A percentile compares a stretch with the other conserved stretches of the same genome.
Conservation (phyloP, 176 grass and related monocot genomes). For the Carex cristatella region DNA sequence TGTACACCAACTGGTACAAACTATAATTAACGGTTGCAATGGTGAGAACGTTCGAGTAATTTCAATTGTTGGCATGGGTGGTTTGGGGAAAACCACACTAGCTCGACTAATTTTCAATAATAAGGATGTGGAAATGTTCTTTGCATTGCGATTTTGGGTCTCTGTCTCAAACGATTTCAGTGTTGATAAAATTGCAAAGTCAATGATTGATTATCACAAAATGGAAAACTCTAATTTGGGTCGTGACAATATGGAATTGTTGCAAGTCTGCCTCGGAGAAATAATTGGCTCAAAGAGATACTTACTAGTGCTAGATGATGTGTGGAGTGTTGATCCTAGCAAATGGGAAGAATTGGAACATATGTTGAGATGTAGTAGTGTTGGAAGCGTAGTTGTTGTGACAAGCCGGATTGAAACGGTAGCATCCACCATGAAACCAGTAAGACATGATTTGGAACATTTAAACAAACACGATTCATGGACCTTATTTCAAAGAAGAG, state of each 20-base stretch:
- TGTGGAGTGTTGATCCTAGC: neutral
- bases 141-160: slow-evolving; percentile 14
- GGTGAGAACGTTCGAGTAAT: too few relatives aligned
- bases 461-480: neutral
- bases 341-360: slow-evolving; percentile 30
- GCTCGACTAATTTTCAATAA: neutral
- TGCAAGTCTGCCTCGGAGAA: neutral
- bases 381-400: slow-evolving; percentile 20
- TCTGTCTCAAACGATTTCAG: slow-evolving; percentile 29
- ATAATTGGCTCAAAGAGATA: neutral
- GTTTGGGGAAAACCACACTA: slow-evolving; percentile 25
- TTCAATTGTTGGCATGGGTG: too few relatives aligned
- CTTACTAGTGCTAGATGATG: neutral
- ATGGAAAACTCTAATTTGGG: neutral
- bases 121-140: too few relatives aligned
- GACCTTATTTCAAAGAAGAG: slow-evolving; percentile 25
- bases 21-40: too few relatives aligned
- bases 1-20: too few relatives aligned
- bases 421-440: neutral
- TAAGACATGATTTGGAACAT: neutral
- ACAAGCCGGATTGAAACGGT: neutral
- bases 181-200: neutral
- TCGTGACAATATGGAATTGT: neutral
- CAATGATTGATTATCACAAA: neutral
- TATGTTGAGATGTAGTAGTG: slow-evolving; percentile 1